phyloP scores from a whole-genome alignment of 140 eudicot species.

The Flaveria floridana region DNA sequence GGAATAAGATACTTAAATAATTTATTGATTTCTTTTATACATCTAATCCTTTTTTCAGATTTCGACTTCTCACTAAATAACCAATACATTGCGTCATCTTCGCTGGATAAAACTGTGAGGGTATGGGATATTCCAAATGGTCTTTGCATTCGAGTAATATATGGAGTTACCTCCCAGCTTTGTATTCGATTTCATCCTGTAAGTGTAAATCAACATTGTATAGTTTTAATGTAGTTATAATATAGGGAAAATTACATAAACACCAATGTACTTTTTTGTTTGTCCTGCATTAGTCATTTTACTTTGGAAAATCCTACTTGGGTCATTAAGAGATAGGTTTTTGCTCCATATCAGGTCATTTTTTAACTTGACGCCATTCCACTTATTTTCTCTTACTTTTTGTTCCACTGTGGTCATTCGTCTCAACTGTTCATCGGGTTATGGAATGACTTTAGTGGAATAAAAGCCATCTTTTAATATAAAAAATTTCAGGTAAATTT shows the following conservation, averaged over 20 bases:
- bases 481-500: neutral
- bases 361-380: neutral
- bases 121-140: slow-evolving; percentile 95
- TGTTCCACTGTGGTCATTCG: neutral
- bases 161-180: slow-evolving; percentile 88
- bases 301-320: neutral
- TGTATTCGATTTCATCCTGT: slow-evolving; percentile 98
- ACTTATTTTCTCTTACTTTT: neutral
- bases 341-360: slow-evolving; percentile 3
- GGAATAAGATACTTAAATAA: neutral
- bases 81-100: slow-evolving; percentile 95
- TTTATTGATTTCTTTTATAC: slow-evolving; percentile 11
- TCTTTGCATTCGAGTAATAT: slow-evolving; percentile 86
- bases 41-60: slow-evolving; percentile 50
- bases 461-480: neutral
- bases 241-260: neutral
- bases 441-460: neutral
- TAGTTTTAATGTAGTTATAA: neutral
- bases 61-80: slow-evolving; percentile 89
- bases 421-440: neutral
- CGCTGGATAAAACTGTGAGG: slow-evolving; percentile 94
- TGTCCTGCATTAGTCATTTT: neutral
- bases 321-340: neutral
- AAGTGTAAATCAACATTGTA: slow-evolving; percentile 35
- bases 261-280: neutral